Conservation (phyloP, 2,329 filamentous ascomycete species). For the Geoglossum cookeanum region DNA sequence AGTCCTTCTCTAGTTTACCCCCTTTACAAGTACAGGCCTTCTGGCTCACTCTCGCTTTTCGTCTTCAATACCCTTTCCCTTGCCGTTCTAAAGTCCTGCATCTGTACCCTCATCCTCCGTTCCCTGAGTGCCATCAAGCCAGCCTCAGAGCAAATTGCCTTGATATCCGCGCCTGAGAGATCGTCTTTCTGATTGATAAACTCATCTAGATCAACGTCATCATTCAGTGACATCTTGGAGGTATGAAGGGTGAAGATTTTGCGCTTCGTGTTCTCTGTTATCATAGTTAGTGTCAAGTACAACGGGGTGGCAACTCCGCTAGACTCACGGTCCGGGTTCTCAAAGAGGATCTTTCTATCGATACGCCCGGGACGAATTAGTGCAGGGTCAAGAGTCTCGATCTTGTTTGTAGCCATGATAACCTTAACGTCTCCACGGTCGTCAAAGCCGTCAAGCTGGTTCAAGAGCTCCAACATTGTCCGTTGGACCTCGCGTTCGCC, state of each 20-base stretch:
- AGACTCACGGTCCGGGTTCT: conserved; percentile 47
- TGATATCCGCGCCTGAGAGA: conserved; percentile 90
- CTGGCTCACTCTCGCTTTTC: conserved; percentile 95
- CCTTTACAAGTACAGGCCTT: conserved; percentile 86
- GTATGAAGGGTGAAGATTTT: conserved; percentile 99
- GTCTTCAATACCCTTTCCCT: conserved; percentile 92
- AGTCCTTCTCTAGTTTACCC: background rate
- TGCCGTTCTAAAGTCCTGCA: conserved; percentile 90
- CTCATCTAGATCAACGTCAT: conserved; percentile 95
- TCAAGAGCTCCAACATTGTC: conserved; percentile 95
- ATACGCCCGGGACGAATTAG: conserved; percentile 94
- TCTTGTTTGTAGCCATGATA: conserved; percentile 99
- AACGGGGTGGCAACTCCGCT: background rate
- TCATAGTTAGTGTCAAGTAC: conserved; percentile 11
- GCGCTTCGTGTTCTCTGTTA: conserved; percentile 69
- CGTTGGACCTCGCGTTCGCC: conserved; percentile 95
- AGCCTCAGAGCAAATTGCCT: conserved; percentile 95
- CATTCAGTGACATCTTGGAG: conserved; percentile 91
- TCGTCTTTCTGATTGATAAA: conserved; percentile 99
- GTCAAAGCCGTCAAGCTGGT: conserved; percentile 96
- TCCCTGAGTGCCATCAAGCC: conserved; percentile 87
- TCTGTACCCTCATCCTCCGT: conserved; percentile 93
- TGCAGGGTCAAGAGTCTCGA: conserved; percentile 88
- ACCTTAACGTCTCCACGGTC: conserved; percentile 98
- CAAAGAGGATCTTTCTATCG: conserved; percentile 83